Evolutionary conservation across 2,329 filamentous ascomycete species (phyloP).

Genomic region (Fusarium sp.): DNA sequence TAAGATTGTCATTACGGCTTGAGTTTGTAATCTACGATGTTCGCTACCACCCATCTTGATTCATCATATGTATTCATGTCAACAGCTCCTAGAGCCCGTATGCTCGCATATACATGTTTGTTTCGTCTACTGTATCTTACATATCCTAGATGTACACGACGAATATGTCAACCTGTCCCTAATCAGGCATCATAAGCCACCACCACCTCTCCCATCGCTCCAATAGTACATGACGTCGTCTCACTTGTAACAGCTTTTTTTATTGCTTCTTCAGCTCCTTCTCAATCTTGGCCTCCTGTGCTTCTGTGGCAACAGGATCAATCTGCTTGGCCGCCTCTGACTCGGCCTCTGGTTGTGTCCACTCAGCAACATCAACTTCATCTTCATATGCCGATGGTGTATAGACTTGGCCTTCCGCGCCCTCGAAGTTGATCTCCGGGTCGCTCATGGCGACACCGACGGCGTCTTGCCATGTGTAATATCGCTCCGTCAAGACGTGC

Average conservation of each 20-base stretch:
- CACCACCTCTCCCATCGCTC: constrained; percentile 4
- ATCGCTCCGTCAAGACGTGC: constrained; percentile 85
- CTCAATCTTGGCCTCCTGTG: constrained; percentile 29
- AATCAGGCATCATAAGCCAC: not conserved
- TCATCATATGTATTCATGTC: not conserved
- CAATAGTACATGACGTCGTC: constrained; percentile 22
- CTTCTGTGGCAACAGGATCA: constrained; percentile 22
- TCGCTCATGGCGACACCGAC: constrained; percentile 71
- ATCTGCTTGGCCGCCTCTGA: constrained; percentile 22
- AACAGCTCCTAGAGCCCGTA: not conserved
- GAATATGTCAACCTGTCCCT: constrained; percentile 14
- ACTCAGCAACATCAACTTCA: constrained; percentile 40
- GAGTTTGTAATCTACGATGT: not conserved
- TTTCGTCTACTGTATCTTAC: constrained; percentile 39
- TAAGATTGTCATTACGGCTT: not conserved
- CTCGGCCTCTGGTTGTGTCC: constrained; percentile 38
- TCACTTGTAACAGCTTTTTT: not conserved
- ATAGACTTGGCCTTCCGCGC: constrained; percentile 59
- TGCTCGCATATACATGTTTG: constrained; percentile 10
- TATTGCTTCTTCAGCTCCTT: constrained; percentile 37
- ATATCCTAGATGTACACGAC: constrained; percentile 41
- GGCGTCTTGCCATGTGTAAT: constrained; percentile 87
- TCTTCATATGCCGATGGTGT: constrained; percentile 54
- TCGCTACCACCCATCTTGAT: not conserved
- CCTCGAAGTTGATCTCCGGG: constrained; percentile 69